Percentiles rank a stretch among this genome's conserved stretches.
These are phyloP conservation scores for Ilex paraguariensis DNA, from an alignment of 305 asterid genomes.

Conservation along the genomic window DNA sequence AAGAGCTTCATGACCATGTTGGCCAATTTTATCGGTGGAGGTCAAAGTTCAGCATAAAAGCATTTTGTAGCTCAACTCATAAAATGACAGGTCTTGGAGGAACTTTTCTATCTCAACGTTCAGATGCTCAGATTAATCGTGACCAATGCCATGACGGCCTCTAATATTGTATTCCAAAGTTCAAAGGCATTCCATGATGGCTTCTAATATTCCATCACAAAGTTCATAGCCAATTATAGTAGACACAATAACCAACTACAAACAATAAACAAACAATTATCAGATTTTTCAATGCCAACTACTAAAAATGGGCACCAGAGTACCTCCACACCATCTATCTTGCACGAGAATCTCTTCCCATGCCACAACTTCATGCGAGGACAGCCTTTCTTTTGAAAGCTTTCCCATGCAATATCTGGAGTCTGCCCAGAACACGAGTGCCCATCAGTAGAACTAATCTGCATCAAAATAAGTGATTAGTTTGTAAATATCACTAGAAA, in stretches of 20 bases:
- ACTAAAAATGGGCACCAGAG: neutral
- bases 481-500: no score
- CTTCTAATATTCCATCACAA: neutral
- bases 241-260: no score
- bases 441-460: constrained; percentile 84
- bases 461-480: constrained; percentile 5
- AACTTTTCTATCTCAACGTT: no score
- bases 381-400: constrained; percentile 76
- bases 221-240: neutral
- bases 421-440: constrained; percentile 81
- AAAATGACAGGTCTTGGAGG: no score
- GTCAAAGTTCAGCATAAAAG: no score
- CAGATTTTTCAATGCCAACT: neutral
- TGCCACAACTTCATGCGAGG: constrained; percentile 54
- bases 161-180: neutral
- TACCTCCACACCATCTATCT: constrained; percentile 91
- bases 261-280: neutral
- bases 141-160: neutral
- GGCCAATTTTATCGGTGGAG: no score
- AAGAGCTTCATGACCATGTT: no score
- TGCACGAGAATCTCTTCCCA: constrained; percentile 83
- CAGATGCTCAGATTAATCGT: no score
- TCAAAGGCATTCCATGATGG: neutral
- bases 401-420: constrained; percentile 83
- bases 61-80: no score